A percentile compares a stretch with the other conserved stretches of the same genome.
Conservation (phyloP, 2,329 filamentous ascomycete species). For the Alternaria ethzedia region DNA sequence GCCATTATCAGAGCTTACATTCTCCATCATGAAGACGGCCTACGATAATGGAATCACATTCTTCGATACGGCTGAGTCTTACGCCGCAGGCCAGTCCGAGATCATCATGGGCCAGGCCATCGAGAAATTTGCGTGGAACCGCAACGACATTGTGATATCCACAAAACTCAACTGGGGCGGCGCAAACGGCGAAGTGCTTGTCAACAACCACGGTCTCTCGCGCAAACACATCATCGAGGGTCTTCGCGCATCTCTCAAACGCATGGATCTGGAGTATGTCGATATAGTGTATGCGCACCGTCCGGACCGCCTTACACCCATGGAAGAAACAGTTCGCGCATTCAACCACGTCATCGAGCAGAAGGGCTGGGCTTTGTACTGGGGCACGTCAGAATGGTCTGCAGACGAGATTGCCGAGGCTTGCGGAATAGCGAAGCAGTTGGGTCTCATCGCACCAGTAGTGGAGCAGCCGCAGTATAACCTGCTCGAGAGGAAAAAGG, state of each 20-base stretch:
- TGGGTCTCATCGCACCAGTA: slow-evolving; percentile 63
- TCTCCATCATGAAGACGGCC: slow-evolving; percentile 60
- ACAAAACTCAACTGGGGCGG: slow-evolving; percentile 52
- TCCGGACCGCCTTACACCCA: slow-evolving; percentile 71
- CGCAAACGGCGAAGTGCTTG: slow-evolving; percentile 57
- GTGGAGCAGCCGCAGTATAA: slow-evolving; percentile 65
- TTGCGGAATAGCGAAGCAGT: slow-evolving; percentile 64
- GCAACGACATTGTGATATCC: slow-evolving; percentile 55
- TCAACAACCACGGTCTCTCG: slow-evolving; percentile 72
- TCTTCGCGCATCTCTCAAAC: slow-evolving; percentile 64
- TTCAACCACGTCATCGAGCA: slow-evolving; percentile 74
- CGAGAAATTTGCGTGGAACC: slow-evolving; percentile 63
- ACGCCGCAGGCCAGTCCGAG: slow-evolving; percentile 61
- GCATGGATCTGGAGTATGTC: slow-evolving; percentile 66
- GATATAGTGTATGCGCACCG: slow-evolving; percentile 75
- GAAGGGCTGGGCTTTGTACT: slow-evolving; percentile 71
- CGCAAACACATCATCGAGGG: slow-evolving; percentile 76
- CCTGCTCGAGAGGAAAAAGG: slow-evolving; percentile 62
- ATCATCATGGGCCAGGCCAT: slow-evolving; percentile 63
- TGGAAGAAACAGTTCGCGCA: slow-evolving; percentile 73
- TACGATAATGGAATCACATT: slow-evolving; percentile 60
- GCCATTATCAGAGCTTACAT: slow-evolving; percentile 57
- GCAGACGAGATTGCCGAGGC: slow-evolving; percentile 67
- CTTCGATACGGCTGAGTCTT: slow-evolving; percentile 44
- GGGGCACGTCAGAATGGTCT: slow-evolving; percentile 67